Conservation (phyloP, 306 rosid genomes). For the Alnus rubra region DNA sequence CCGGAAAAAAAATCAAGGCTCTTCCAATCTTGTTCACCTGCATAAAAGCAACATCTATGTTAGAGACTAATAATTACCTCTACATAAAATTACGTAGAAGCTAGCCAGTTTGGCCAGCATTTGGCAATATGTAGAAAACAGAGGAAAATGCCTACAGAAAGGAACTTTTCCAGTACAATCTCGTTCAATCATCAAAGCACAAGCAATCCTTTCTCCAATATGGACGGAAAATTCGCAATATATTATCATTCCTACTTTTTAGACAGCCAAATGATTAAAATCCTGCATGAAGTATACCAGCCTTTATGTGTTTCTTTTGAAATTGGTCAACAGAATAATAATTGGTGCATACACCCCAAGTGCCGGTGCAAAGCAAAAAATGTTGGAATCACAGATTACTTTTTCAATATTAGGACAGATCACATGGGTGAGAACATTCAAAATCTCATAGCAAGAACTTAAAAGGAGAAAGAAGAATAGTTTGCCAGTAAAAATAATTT, state of each 20-base stretch:
- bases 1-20: conserved; percentile 32
- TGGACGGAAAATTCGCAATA: neutral
- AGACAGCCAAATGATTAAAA: neutral
- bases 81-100: neutral
- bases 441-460: neutral
- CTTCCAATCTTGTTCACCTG: conserved; percentile 47
- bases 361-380: neutral
- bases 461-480: neutral
- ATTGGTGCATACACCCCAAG: neutral
- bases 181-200: neutral
- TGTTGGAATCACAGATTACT: neutral
- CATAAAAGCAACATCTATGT: conserved; percentile 21
- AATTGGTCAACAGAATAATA: neutral
- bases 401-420: neutral
- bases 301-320: neutral
- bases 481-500: neutral
- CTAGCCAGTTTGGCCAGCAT: neutral
- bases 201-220: neutral
- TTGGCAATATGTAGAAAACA: neutral
- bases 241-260: neutral
- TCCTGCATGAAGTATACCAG: neutral
- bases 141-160: neutral
- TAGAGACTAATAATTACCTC: conserved; percentile 16
- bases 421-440: neutral
- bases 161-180: neutral